Evolutionary conservation across 345 rosid genomes (phyloP).

Genomic region (Syzygium aromaticum): DNA sequence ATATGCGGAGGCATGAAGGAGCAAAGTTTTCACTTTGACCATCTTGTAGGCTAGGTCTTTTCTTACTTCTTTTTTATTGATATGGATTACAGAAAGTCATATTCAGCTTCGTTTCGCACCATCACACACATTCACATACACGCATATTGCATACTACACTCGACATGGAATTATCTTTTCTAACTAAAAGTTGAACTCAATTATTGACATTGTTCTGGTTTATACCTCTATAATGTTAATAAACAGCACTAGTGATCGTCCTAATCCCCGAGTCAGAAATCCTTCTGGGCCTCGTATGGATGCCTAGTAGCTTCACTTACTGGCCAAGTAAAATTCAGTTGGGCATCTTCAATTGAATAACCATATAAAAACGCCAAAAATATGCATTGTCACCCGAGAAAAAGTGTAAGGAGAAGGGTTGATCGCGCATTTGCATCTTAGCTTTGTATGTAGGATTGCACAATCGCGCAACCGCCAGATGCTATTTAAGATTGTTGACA

Average conservation of each 20-base stretch:
- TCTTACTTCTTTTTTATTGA: background rate
- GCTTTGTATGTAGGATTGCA: background rate
- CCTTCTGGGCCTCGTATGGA: background rate
- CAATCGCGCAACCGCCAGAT: background rate
- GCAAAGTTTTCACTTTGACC: background rate
- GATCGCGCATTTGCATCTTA: background rate
- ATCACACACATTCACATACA: background rate
- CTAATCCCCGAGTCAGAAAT: background rate
- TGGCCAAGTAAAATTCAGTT: background rate
- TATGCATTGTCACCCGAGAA: background rate
- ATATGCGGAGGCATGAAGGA: background rate
- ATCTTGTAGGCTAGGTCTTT: background rate
- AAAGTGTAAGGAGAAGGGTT: background rate
- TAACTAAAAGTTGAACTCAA: background rate
- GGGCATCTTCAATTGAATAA: background rate
- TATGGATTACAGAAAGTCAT: background rate
- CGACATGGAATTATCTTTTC: background rate
- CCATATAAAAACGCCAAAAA: background rate
- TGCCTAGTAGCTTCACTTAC: background rate
- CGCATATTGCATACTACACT: background rate
- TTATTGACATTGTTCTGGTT: background rate
- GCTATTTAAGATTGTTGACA: background rate
- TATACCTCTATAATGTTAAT: background rate
- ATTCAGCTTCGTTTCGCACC: background rate
- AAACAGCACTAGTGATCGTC: background rate